phyloP scores from a whole-genome alignment of 495 filamentous ascomycete genomes.

The Chaetomium fimeti region DNA sequence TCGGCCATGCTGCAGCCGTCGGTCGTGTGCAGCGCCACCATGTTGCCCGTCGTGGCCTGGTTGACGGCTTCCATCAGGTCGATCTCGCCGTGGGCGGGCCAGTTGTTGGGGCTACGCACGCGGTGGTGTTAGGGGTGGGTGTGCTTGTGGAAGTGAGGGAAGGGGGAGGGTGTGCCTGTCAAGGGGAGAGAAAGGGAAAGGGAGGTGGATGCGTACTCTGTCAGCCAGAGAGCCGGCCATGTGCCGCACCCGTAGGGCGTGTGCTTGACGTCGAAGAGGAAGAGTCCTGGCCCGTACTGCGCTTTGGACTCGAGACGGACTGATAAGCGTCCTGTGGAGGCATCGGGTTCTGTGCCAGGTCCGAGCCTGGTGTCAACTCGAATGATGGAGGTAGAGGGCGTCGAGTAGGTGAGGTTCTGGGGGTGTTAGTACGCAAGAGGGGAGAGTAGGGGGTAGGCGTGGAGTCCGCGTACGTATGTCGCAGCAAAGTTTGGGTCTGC shows the following conservation, averaged over 20 bases:
- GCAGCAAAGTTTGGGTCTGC: slow-evolving; percentile 32
- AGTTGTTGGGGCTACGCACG: slow-evolving; percentile 48
- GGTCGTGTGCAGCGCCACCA: slow-evolving; percentile 66
- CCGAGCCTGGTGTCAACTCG: slow-evolving; percentile 47
- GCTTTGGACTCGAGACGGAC: slow-evolving; percentile 56
- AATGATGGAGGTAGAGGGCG: slow-evolving; percentile 45
- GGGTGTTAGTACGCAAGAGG: slow-evolving; percentile 34
- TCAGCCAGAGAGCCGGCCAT: slow-evolving; percentile 62
- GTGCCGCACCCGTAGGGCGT: slow-evolving; percentile 58
- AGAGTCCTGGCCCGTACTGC: slow-evolving; percentile 55
- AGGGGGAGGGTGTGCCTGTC: too few relatives aligned
- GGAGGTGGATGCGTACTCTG: slow-evolving; percentile 22
- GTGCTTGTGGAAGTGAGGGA: too few relatives aligned
- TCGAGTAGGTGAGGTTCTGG: slow-evolving; percentile 55
- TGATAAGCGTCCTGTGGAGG: slow-evolving; percentile 52
- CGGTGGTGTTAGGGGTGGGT: too few relatives aligned
- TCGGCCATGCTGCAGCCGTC: slow-evolving; percentile 56
- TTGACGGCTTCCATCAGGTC: slow-evolving; percentile 75
- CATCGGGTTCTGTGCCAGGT: slow-evolving; percentile 32
- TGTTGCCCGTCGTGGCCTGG: slow-evolving; percentile 49
- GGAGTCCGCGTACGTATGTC: slow-evolving; percentile 26
- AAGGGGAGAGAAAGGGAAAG: background rate
- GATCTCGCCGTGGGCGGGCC: slow-evolving; percentile 70
- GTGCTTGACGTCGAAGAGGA: slow-evolving; percentile 60
- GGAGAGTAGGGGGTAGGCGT: slow-evolving; percentile 1